Conservation (phyloP, 1,139 yeast species). For the Pichia sp. region DNA sequence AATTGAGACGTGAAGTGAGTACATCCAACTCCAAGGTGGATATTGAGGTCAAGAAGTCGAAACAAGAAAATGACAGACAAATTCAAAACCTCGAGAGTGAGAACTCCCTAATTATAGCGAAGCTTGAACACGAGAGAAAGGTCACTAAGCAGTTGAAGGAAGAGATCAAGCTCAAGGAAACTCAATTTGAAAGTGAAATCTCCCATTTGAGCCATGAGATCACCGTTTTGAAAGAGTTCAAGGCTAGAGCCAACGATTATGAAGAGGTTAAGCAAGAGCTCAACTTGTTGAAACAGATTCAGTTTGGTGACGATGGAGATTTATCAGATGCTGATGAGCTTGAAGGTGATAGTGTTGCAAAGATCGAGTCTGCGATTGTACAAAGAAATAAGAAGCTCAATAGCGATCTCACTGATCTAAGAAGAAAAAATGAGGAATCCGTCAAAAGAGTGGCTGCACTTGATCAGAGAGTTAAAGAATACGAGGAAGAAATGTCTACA, state of each 20-base stretch:
- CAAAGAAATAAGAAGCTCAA: slow-evolving; percentile 56
- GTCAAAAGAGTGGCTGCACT: slow-evolving; percentile 28
- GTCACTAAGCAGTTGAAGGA: slow-evolving; percentile 29
- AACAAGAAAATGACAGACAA: slow-evolving; percentile 31
- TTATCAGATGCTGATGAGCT: slow-evolving; percentile 15
- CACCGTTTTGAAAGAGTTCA: slow-evolving; percentile 38
- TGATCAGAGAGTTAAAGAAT: slow-evolving; percentile 34
- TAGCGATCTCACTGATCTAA: slow-evolving; percentile 49
- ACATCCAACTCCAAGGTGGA: slow-evolving; percentile 42
- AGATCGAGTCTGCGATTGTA: slow-evolving; percentile 42
- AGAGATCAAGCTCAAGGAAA: slow-evolving; percentile 24
- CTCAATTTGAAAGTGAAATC: slow-evolving; percentile 33
- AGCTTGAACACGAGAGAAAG: slow-evolving; percentile 46
- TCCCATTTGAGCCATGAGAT: slow-evolving; percentile 44
- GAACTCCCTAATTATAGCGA: slow-evolving; percentile 57
- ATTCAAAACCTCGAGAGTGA: slow-evolving; percentile 58
- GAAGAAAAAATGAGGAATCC: slow-evolving; percentile 46
- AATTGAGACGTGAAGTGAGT: slow-evolving; percentile 59
- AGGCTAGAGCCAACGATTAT: slow-evolving; percentile 51
- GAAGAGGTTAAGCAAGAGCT: slow-evolving; percentile 74
- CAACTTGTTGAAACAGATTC: slow-evolving; percentile 62
- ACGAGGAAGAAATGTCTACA: slow-evolving; percentile 32
- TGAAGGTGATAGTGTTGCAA: slow-evolving; percentile 26
- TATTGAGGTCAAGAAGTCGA: slow-evolving; percentile 28
- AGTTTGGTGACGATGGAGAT: slow-evolving; percentile 44